Percentiles rank a stretch among this genome's conserved stretches.
phyloP scores from a whole-genome alignment of 1,139 yeast species.

The Diutina ranongensis region DNA sequence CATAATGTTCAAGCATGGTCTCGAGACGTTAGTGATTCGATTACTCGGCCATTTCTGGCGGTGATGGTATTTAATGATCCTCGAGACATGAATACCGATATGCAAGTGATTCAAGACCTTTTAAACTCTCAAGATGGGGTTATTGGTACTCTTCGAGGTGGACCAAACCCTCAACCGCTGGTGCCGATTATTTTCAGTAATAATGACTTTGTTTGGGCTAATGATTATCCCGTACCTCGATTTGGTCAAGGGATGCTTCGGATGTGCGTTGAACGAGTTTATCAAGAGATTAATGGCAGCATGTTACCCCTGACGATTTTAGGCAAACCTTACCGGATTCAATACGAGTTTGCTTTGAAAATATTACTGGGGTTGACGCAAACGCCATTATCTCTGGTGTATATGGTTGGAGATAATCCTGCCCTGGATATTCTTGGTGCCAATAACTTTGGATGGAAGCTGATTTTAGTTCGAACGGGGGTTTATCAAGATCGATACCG shows the following conservation, averaged over 20 bases:
- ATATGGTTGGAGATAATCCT: constrained; percentile 96
- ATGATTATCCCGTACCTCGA: constrained; percentile 66
- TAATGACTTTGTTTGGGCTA: constrained; percentile 86
- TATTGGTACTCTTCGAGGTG: constrained; percentile 48
- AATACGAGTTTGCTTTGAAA: constrained; percentile 67
- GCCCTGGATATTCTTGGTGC: constrained; percentile 90
- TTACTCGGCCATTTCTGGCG: constrained; percentile 52
- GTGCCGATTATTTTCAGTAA: constrained; percentile 80
- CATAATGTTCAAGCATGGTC: constrained; percentile 40
- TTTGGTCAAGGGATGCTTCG: constrained; percentile 92
- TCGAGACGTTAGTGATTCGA: constrained; percentile 12
- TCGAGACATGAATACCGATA: constrained; percentile 78
- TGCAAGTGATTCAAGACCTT: constrained; percentile 67
- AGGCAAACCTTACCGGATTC: constrained; percentile 77
- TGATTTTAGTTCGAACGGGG: constrained; percentile 76
- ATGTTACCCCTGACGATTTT: constrained; percentile 46
- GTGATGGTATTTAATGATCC: constrained; percentile 86
- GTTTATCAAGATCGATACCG: constrained; percentile 69
- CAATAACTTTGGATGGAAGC: constrained; percentile 76
- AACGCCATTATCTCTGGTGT: constrained; percentile 33
- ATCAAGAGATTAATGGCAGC: constrained; percentile 40
- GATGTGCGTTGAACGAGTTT: constrained; percentile 50
- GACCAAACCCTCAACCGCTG: constrained; percentile 32
- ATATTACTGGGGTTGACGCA: constrained; percentile 17
- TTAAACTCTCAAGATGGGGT: constrained; percentile 53